A percentile compares a stretch with the other conserved stretches of the same genome.
phyloP scores from a whole-genome alignment of 2,329 filamentous ascomycete species.

The Clarireedia monteithiana region DNA sequence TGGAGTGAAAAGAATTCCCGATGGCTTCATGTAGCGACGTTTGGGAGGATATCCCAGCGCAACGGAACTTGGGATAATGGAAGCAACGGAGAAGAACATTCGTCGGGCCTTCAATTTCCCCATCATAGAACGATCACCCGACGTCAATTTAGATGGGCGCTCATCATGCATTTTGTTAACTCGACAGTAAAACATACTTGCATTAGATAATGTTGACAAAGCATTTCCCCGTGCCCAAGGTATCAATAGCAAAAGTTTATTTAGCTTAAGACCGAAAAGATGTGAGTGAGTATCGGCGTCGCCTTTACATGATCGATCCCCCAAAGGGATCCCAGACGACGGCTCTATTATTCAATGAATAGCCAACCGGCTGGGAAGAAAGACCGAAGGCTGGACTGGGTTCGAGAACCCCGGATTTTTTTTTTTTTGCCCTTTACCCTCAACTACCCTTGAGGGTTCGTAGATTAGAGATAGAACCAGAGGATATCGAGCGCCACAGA shows the following conservation, averaged over 20 bases:
- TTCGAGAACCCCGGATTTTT: constrained; percentile 6
- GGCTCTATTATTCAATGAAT: constrained; percentile 3
- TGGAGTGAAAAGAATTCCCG: constrained; percentile 2
- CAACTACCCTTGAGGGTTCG: constrained; percentile 1
- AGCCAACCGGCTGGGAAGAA: not conserved
- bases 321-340: not conserved
- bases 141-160: too few species aligned
- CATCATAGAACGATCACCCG: too few species aligned
- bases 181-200: too few species aligned
- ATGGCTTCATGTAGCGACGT: constrained; percentile 1
- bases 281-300: too few species aligned
- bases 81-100: not conserved
- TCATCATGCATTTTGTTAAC: too few species aligned
- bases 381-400: constrained; percentile 1
- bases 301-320: too few species aligned
- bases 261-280: too few species aligned
- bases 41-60: constrained; percentile 2
- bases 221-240: not conserved
- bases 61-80: not conserved
- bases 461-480: not conserved
- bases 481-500: not conserved
- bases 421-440: too few species aligned
- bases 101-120: too few species aligned
- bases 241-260: not conserved
- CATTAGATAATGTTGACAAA: not conserved